Percentiles rank a stretch among this genome's conserved stretches.
Conservation (phyloP, 2,329 filamentous ascomycete genomes). For the Torrubiellomyces zombiae region DNA sequence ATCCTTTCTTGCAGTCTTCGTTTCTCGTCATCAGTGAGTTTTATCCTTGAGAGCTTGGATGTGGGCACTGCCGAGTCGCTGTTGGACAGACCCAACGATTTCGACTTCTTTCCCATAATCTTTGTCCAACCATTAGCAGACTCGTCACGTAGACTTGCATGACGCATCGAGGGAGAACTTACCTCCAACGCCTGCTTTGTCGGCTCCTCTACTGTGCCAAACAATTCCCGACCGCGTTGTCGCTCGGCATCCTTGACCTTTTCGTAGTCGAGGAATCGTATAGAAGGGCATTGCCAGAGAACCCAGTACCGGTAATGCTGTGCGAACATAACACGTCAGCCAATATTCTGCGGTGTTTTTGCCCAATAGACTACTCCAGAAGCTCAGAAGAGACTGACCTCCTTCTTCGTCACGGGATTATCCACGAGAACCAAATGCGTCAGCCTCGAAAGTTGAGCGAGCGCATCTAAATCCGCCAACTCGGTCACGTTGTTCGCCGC, state of each 20-base stretch:
- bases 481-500: constrained; percentile 70
- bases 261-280: constrained; percentile 82
- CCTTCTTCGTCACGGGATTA: constrained; percentile 82
- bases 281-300: constrained; percentile 67
- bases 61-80: constrained; percentile 25
- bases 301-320: constrained; percentile 88
- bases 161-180: constrained; percentile 4
- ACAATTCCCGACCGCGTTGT: constrained; percentile 58
- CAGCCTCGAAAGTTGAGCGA: constrained; percentile 51
- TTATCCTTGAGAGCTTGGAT: constrained; percentile 58
- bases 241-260: constrained; percentile 85
- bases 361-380: no score
- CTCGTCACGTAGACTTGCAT: not conserved
- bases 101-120: constrained; percentile 76
- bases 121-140: constrained; percentile 12
- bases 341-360: no score
- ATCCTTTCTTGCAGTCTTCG: constrained; percentile 75
- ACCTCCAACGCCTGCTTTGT: constrained; percentile 64
- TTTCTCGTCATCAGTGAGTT: constrained; percentile 78
- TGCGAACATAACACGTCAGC: not conserved
- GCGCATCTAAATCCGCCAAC: constrained; percentile 72
- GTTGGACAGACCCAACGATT: constrained; percentile 44
- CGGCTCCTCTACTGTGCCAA: constrained; percentile 63
- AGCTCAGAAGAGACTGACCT: no score
- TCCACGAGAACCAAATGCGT: constrained; percentile 70